phyloP scores from a whole-genome alignment of 2,329 filamentous ascomycete species.

The Pestalotiopsis sp. region DNA sequence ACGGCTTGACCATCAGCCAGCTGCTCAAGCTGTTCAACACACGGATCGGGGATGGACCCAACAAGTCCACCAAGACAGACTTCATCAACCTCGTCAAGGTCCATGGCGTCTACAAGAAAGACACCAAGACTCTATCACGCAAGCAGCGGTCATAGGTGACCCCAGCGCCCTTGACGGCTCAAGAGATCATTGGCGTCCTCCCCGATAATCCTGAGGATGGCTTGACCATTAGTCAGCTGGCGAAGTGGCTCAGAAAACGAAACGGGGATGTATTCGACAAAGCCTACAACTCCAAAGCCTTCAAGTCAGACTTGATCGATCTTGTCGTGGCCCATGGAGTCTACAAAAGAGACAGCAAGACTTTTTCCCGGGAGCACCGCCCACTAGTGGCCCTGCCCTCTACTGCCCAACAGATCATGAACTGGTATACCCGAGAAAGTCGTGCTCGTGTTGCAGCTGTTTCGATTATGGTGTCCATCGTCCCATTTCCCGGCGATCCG shows the following conservation, averaged over 20 bases:
- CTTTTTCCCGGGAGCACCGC: constrained; percentile 42
- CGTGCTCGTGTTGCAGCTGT: too few relatives aligned
- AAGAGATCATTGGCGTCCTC: constrained; percentile 57
- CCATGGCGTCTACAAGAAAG: constrained; percentile 51
- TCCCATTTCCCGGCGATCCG: too few relatives aligned
- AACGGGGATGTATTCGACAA: constrained; percentile 53
- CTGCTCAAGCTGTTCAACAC: constrained; percentile 56
- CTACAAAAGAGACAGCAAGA: constrained; percentile 58
- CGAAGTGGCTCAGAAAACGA: constrained; percentile 55
- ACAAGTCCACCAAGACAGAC: constrained; percentile 52
- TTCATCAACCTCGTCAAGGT: constrained; percentile 63
- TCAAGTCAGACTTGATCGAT: constrained; percentile 57
- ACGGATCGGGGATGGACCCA: constrained; percentile 53
- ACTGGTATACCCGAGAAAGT: background rate
- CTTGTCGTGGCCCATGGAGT: constrained; percentile 58
- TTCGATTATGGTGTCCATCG: too few relatives aligned
- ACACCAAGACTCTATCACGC: constrained; percentile 56
- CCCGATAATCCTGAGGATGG: constrained; percentile 48
- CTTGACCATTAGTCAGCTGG: constrained; percentile 55
- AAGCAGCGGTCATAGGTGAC: constrained; percentile 31
- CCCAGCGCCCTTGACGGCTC: constrained; percentile 41
- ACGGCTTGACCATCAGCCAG: constrained; percentile 56
- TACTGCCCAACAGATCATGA: constrained; percentile 53
- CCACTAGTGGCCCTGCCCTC: constrained; percentile 35
- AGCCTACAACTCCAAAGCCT: constrained; percentile 32